Conservation (phyloP, 371 early-diverging fungal genomes). For the Basidiobolus meristosporus region DNA sequence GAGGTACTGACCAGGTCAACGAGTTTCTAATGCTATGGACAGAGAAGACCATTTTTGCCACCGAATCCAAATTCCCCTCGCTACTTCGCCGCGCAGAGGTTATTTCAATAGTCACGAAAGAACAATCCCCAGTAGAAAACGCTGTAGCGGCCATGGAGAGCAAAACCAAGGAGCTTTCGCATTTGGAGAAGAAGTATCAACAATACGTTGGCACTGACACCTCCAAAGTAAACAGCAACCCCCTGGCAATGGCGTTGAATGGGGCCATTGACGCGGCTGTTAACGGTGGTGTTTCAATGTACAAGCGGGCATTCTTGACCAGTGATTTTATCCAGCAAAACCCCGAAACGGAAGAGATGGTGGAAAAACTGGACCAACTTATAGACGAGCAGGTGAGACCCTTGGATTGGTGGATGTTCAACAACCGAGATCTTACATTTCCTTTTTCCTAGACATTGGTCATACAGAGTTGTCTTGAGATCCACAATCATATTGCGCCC, state of each 20-base stretch:
- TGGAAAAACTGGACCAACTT: slow-evolving; percentile 22
- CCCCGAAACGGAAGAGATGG: slow-evolving; percentile 19
- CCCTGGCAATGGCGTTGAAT: slow-evolving; percentile 63
- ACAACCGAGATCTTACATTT: background rate
- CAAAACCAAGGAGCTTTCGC: slow-evolving; percentile 39
- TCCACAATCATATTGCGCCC: slow-evolving; percentile 42
- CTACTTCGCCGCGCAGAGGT: slow-evolving; percentile 38
- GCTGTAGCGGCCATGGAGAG: slow-evolving; percentile 48
- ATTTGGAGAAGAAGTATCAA: slow-evolving; percentile 29
- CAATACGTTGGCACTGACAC: slow-evolving; percentile 5
- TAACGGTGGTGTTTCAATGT: slow-evolving; percentile 67
- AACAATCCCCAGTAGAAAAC: slow-evolving; percentile 60
- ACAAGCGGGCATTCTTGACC: slow-evolving; percentile 44
- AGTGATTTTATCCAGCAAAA: slow-evolving; percentile 17
- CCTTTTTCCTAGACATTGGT: slow-evolving; percentile 24
- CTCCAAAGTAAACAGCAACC: slow-evolving; percentile 30
- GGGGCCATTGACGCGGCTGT: slow-evolving; percentile 76
- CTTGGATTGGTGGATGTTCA: background rate
- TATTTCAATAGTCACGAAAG: slow-evolving; percentile 15
- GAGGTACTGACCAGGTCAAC: slow-evolving; percentile 7
- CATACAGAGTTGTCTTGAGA: slow-evolving; percentile 31
- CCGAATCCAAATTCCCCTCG: slow-evolving; percentile 50
- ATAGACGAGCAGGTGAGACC: slow-evolving; percentile 42
- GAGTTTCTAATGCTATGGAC: slow-evolving; percentile 65
- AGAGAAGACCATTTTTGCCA: slow-evolving; percentile 39